A percentile compares a stretch with the other conserved stretches of the same genome.
Conservation (phyloP, 2,329 filamentous ascomycete genomes). For the Cladosporium phlei region DNA sequence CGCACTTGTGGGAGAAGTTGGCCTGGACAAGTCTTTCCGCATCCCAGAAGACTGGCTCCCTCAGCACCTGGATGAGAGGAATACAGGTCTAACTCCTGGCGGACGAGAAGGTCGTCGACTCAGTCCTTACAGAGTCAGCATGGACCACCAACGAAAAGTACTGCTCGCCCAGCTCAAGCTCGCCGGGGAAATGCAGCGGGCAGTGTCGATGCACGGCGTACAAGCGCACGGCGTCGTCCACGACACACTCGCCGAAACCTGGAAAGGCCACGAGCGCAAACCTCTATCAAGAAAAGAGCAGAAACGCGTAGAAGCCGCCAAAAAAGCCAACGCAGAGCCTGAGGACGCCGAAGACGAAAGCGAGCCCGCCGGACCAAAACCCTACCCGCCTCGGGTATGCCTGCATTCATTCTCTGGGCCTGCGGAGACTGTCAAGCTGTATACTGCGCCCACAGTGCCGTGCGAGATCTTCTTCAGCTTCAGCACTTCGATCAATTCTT, state of each 20-base stretch:
- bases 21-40: conserved; percentile 71
- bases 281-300: conserved; percentile 56
- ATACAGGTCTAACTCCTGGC: conserved; percentile 58
- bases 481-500: conserved; percentile 70
- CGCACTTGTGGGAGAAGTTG: conserved; percentile 72
- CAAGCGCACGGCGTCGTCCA: conserved; percentile 69
- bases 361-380: conserved; percentile 36
- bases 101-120: conserved; percentile 65
- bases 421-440: conserved; percentile 70
- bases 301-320: conserved; percentile 25
- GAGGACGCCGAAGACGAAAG: conserved; percentile 16
- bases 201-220: conserved; percentile 68
- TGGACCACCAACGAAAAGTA: conserved; percentile 64
- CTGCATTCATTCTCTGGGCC: conserved; percentile 89
- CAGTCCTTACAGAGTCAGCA: conserved; percentile 62
- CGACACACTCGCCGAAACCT: conserved; percentile 59
- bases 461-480: conserved; percentile 82
- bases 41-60: conserved; percentile 59
- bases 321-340: conserved; percentile 14
- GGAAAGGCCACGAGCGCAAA: conserved; percentile 65
- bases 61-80: conserved; percentile 36
- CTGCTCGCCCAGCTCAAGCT: conserved; percentile 65
- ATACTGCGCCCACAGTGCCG: conserved; percentile 67
- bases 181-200: conserved; percentile 61
- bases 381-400: conserved; percentile 83